Conservation (phyloP, 1,284 basidiomycete genomes). For the Hymenochaete sp. region DNA sequence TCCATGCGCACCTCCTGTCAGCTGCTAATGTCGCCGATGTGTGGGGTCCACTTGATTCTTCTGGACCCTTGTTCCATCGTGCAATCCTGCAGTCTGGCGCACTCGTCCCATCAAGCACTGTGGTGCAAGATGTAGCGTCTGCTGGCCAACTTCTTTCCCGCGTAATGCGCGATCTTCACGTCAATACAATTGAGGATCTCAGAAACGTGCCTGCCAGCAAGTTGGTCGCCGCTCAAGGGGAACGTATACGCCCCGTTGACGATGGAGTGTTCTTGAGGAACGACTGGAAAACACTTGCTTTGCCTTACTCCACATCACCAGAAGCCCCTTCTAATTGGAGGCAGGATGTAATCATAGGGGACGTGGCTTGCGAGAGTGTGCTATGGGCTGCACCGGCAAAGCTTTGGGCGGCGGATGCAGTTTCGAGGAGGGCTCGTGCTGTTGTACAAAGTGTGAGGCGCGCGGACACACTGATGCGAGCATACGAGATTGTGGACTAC, state of each 20-base stretch:
- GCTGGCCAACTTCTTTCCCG: conserved; percentile 62
- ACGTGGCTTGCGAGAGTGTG: conserved; percentile 56
- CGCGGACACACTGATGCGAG: conserved; percentile 49
- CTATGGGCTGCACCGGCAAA: conserved; percentile 51
- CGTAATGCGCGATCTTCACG: conserved; percentile 44
- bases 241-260: conserved; percentile 48
- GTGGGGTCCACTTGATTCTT: conserved; percentile 43
- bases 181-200: conserved; percentile 50
- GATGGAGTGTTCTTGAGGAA: conserved; percentile 58
- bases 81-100: conserved; percentile 20
- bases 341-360: conserved; percentile 67
- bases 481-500: conserved; percentile 54
- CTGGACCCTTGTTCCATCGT: conserved; percentile 17
- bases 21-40: conserved; percentile 48
- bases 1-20: conserved; percentile 63
- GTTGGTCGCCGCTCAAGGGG: conserved; percentile 39
- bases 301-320: conserved; percentile 14
- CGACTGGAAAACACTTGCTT: conserved; percentile 46
- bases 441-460: conserved; percentile 60
- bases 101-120: conserved; percentile 13
- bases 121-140: conserved; percentile 43
- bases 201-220: conserved; percentile 46
- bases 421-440: conserved; percentile 57
- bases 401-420: conserved; percentile 50
- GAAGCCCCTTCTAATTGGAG: conserved; percentile 21